A percentile compares a stretch with the other conserved stretches of the same genome.
Evolutionary conservation across 2,329 filamentous ascomycete species (phyloP).

Genomic region (Alternaria solani): DNA sequence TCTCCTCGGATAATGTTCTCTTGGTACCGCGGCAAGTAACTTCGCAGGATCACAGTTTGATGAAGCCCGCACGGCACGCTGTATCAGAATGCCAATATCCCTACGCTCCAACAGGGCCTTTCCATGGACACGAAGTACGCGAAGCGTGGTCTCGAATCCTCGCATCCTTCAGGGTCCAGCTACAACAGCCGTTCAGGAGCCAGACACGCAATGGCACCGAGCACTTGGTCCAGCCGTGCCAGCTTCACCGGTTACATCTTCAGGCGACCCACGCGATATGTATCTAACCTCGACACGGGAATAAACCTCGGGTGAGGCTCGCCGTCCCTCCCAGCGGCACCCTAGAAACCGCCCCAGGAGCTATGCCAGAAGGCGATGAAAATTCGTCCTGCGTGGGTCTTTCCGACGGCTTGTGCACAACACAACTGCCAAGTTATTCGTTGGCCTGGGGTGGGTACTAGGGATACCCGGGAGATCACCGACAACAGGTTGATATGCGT

Average conservation of each 20-base stretch:
- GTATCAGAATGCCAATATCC: constrained; percentile 1
- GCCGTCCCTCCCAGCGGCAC: constrained; percentile 9
- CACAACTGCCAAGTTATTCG: constrained; percentile 7
- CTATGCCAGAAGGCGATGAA: constrained; percentile 7
- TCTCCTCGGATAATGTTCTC: not conserved
- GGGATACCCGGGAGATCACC: constrained; percentile 10
- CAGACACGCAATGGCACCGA: not conserved
- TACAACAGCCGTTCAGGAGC: constrained; percentile 4
- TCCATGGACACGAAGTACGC: not conserved
- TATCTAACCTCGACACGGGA: constrained; percentile 9
- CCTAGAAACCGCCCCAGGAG: constrained; percentile 8
- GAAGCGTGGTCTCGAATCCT: not conserved
- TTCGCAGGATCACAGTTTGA: not conserved
- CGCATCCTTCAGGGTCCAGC: not conserved
- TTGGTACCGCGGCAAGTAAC: not conserved
- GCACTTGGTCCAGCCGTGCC: constrained; percentile 9
- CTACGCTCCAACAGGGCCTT: not conserved
- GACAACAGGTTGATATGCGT: constrained; percentile 6
- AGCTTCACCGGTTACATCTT: constrained; percentile 8
- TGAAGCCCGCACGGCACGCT: not conserved
- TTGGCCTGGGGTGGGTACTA: constrained; percentile 4
- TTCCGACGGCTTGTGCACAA: constrained; percentile 1
- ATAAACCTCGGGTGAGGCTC: constrained; percentile 7
- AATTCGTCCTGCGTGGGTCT: constrained; percentile 12
- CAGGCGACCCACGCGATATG: constrained; percentile 9